Base-by-base conservation (phyloP, 371 early-diverging fungal species). In the Choanephora cucurbitarum region DNA sequence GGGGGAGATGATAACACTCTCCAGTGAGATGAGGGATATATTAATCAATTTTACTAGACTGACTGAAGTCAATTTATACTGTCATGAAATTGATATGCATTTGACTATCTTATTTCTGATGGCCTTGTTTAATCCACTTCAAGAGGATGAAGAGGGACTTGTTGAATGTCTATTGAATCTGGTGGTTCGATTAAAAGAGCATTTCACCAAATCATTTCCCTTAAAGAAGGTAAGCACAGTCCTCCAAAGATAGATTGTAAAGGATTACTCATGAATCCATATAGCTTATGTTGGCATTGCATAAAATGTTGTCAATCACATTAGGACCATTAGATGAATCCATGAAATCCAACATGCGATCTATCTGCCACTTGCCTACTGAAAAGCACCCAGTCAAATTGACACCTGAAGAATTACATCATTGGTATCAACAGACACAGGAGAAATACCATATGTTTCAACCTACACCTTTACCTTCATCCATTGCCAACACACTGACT, bases 171-270 rank as follows among this genome's bases (percentile, higher is more conserved):
- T 91, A 17, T 89, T 90, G 61, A 81, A 79, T 13, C 62, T 88
- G 17, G 74, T 91, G 9, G 75, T 86, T 13, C 80, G 84, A 43
- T 64, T 91, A 18, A 86, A 83, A 21, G 90, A 89, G 48, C 85
- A 85, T 37, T 85, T 87, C 62, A 67, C 84, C 23, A 88, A 88
- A 62, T 73, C 83, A 53, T 91, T 87, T 71, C 93, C 91, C 0
- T 85, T 90, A 8, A 91, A 90, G 62, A 91, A 92, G 84, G 91
- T 88, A 69, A 17, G 43, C 14, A n/a, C 31, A 10, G 7, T 1
- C 2, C 21, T 23, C 5, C 21, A n/a, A n/a, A n/a, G n/a, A n/a
- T n/a, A n/a, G n/a, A n/a, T n/a, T 9, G 10, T 1, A 14, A 14
- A 14, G 40, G 33, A 7, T 31, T 0, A n/a, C 13, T 45, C 15